Base-by-base conservation (phyloP, 345 rosid genomes). In the Aethionema arabicum region DNA sequence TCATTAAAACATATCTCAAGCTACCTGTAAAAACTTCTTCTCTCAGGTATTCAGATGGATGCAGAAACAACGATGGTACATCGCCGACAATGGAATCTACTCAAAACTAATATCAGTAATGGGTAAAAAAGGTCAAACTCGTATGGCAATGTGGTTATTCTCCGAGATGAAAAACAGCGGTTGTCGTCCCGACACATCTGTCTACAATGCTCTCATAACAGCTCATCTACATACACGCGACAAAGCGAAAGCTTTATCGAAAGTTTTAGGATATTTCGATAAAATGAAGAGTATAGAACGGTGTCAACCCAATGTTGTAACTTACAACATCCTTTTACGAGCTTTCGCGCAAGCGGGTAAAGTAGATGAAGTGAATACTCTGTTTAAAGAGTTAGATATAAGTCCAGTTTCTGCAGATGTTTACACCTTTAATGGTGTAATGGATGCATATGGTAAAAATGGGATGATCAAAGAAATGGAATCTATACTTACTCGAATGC, bases 91-190 rank as follows among this genome's bases (percentile, higher is more conserved):
- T 56, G 97, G 97, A 51, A 76, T 88, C 11, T 90, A 87, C 64
- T 90, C 97, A 0, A 90, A 90, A 72, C 33, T 87, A 66, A 90
- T 87, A 63, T 73, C 97, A 0, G 83, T 83, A 27, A 87, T 90
- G 93, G 95, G 97, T 13, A 90, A 85, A 72, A 85, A 81, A 54
- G 95, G 95, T 37, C 91, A 90, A 71, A 92, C 81, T 6, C 72
- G 96, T 49, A 84, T 89, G 98, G 98, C 96, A 0, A 86, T 92
- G 93, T 92, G 98, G 98, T 84, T 92, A 10, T 92, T 92, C 69
- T 82, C 96, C 3, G 95, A 92, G 85, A 92, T 92, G 98, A 81
- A 86, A 14, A 89, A 83, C 59, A 85, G 98, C 15, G 98, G 98
- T 10, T 92, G 98, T 73, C 87, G 93, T 11, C 95, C 95, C 2